These are phyloP conservation scores for Acidomyces sp. DNA, from an alignment of 495 filamentous ascomycete genomes.

Conservation along the genomic window DNA sequence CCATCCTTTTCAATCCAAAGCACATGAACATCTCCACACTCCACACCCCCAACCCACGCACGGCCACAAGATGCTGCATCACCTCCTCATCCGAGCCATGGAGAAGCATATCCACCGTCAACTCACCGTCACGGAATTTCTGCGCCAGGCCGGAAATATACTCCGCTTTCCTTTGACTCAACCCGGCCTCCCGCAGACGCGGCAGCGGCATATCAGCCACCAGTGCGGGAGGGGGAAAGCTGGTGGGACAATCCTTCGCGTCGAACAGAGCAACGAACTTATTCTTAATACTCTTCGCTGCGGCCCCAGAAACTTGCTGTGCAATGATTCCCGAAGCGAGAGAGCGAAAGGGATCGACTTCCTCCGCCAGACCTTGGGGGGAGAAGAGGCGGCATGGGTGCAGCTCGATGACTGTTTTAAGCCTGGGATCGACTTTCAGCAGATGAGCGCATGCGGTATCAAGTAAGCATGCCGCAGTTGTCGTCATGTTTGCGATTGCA, in stretches of 20 bases:
- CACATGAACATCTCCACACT: slow-evolving; percentile 95
- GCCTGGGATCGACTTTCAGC: slow-evolving; percentile 57
- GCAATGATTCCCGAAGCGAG: slow-evolving; percentile 79
- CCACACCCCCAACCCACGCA: slow-evolving; percentile 80
- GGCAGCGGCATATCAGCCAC: slow-evolving; percentile 48
- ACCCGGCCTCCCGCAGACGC: slow-evolving; percentile 64
- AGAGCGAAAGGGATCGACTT: slow-evolving; percentile 75
- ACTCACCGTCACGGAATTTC: slow-evolving; percentile 61
- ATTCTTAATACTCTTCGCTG: slow-evolving; percentile 72
- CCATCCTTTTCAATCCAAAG: slow-evolving; percentile 80
- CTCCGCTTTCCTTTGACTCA: slow-evolving; percentile 87
- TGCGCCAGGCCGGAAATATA: slow-evolving; percentile 75
- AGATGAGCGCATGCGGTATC: slow-evolving; percentile 68
- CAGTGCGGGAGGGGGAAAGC: slow-evolving; percentile 66
- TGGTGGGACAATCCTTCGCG: slow-evolving; percentile 17
- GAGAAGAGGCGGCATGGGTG: slow-evolving; percentile 71
- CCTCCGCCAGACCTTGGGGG: slow-evolving; percentile 65
- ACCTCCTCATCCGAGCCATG: slow-evolving; percentile 76
- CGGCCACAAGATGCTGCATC: slow-evolving; percentile 64
- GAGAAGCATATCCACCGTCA: slow-evolving; percentile 61
- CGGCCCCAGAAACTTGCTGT: slow-evolving; percentile 89
- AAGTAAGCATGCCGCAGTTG: slow-evolving; percentile 46
- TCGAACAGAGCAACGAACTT: slow-evolving; percentile 75
- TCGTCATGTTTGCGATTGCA: no score
- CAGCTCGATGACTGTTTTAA: slow-evolving; percentile 58